Evolutionary conservation across 2,329 filamentous ascomycete species (phyloP), one percentile per base, ranked within the genome.

Genomic region (Apiospora hydei): DNA sequence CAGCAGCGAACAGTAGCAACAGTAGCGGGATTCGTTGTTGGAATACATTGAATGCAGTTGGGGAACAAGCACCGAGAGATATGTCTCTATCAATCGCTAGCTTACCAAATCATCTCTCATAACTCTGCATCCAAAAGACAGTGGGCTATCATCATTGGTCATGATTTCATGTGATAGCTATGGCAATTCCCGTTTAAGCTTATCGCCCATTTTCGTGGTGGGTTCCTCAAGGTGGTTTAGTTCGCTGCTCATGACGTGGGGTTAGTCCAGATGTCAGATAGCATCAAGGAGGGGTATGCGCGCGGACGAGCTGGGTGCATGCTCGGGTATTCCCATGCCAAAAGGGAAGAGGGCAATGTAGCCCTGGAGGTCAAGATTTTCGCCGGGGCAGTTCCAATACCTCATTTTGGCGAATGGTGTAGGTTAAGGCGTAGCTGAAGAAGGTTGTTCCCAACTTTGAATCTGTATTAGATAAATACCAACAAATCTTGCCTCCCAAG

Each of bases 211-310:
- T 64, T 24, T 64, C 18, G 57, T 41, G 57, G 57, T n/a, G 57
- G 57, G 57, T 64, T 64, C 57, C 57, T 64, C 57, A 41, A 41
- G 34, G 57, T 64, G 14, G 34, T 8, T 41, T 64, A 64, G 57
- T 64, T 64, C 30, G 13, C 34, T 11, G 34, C 14, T 64, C 57
- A 64, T 64, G 57, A 64, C 57, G 57, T 41, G 57, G 57, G 57
- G 57, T 41, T 41, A 4, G 57, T 61, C 38, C 30, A 41, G 34
- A 41, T n/a, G 57, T 38, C 11, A 64, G 57, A 64, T 64, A 64
- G 57, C 51, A 64, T 41, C 57, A 41, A 41, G 57, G 57, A 64
- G 57, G 57, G 57, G 57, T 64, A 41, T 38, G 1, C 18, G 7
- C 7, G 7, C 51, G 53, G 16, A 21, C 11, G 53, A 61, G 53